Conservation (phyloP, 495 filamentous ascomycete genomes). For the Lepidopterella palustris region DNA sequence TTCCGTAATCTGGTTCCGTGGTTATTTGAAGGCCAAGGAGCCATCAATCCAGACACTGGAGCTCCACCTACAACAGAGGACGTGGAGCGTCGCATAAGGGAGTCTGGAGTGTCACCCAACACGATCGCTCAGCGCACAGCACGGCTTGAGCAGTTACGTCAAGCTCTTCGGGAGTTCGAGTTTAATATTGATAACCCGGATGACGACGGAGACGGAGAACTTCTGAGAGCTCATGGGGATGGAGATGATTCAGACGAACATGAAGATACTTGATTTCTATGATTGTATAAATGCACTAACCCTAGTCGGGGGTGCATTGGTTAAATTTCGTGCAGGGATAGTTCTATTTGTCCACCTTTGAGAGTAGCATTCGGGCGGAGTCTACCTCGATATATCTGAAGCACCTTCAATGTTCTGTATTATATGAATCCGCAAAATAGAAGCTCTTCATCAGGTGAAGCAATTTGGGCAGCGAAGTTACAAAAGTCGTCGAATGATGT, state of each 20-base stretch:
- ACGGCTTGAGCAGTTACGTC: not conserved
- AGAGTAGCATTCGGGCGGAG: no score
- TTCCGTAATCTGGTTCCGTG: conserved; percentile 1
- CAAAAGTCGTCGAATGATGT: no score
- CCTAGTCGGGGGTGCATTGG: no score
- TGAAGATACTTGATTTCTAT: not conserved
- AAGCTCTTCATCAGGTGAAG: no score
- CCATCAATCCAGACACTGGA: conserved; percentile 7
- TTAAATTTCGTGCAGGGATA: no score
- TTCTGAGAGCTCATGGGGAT: not conserved
- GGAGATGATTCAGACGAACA: not conserved
- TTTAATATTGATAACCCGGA: not conserved
- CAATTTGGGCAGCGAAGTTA: no score
- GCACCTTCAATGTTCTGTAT: no score
- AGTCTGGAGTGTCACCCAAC: not conserved
- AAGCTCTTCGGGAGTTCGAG: not conserved
- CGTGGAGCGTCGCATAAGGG: not conserved
- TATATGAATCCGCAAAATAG: no score
- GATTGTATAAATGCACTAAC: no score
- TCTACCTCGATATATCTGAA: no score
- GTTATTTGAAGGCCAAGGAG: not conserved
- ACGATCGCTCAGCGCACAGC: not conserved
- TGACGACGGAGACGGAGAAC: not conserved
- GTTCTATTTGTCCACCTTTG: no score
- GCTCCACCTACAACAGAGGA: conserved; percentile 4